These are phyloP conservation scores for Mortierella sp. DNA, from an alignment of 371 early-diverging fungal genomes.

Conservation along the genomic window DNA sequence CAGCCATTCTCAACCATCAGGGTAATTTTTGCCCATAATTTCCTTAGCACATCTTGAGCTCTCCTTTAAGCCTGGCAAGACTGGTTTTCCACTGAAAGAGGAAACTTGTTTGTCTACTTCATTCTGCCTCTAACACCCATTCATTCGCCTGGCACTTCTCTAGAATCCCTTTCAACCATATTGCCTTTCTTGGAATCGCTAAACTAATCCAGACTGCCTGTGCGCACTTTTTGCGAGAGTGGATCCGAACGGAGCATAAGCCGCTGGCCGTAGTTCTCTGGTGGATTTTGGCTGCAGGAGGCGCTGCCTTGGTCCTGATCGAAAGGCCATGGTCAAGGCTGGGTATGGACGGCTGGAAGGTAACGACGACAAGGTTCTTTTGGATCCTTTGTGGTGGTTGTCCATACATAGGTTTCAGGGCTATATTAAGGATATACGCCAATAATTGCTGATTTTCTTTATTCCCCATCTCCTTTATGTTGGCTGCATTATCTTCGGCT, in stretches of 20 bases:
- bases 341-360: conserved; percentile 37
- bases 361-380: background rate
- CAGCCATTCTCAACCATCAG: conserved; percentile 30
- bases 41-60: no score
- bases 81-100: no score
- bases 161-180: conserved; percentile 54
- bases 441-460: no score
- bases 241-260: conserved; percentile 41
- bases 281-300: conserved; percentile 30
- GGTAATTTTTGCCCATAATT: conserved; percentile 18
- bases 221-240: conserved; percentile 49
- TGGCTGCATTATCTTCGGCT: no score
- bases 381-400: background rate
- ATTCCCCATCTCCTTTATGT: no score
- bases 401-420: no score
- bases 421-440: no score
- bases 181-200: conserved; percentile 51
- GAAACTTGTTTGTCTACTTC: no score
- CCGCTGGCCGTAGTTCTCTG: conserved; percentile 28
- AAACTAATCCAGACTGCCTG: conserved; percentile 45
- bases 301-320: conserved; percentile 19
- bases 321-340: conserved; percentile 47
- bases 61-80: no score
- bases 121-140: background rate
- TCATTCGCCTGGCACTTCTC: background rate